Base-by-base conservation (phyloP, 2,329 filamentous ascomycete species). In the Exutisphaerella laricina region DNA sequence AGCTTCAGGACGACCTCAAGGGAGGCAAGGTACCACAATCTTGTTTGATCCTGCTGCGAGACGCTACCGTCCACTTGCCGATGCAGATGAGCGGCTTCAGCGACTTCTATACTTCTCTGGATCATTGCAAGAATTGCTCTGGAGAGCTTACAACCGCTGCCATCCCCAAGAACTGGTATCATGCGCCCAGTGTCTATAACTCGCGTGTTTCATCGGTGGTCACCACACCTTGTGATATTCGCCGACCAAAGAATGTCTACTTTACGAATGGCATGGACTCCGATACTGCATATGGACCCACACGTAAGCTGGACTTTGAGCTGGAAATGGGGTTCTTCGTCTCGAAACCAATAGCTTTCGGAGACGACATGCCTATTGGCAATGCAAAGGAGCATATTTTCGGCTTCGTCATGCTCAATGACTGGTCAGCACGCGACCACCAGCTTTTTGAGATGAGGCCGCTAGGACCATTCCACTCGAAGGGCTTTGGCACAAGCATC, bases 371-470 rank as follows among this genome's bases (percentile, higher is more conserved):
- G 17, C 48, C 65, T 5, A 67, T 71, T n/a, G 55, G 55, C 12
- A 57, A 71, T 4, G 69, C 69, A 0, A 61, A 65, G 12, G 68
- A 77, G 0, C 75, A 82, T 50, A 77, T 82, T 12, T 82, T 82
- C 56, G 79, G 79, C 0, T 65, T 80, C n/a, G 72, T 79, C 0
- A 60, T 83, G 26, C 54, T 82, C 9, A 82, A 82, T 49, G 78
- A 82, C 48, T 83, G 79, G 79, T 74, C 69, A 39, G 67, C 58
- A 2, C 41, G 58, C 8, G 79, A 82, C 55, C 77, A 83, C 16
- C 79, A 83, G 57, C 69, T 65, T 0, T 68, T 77, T 23, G 80
- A 83, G 53, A 82, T 82, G 78, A 63, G 66, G 2, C 78, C 78
- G 0, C 61, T 82, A 0, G 79, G 79, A 0, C 79, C 79, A 0